phyloP scores from a whole-genome alignment of 2,329 filamentous ascomycete genomes.

The Dryadomyces quercivorus region DNA sequence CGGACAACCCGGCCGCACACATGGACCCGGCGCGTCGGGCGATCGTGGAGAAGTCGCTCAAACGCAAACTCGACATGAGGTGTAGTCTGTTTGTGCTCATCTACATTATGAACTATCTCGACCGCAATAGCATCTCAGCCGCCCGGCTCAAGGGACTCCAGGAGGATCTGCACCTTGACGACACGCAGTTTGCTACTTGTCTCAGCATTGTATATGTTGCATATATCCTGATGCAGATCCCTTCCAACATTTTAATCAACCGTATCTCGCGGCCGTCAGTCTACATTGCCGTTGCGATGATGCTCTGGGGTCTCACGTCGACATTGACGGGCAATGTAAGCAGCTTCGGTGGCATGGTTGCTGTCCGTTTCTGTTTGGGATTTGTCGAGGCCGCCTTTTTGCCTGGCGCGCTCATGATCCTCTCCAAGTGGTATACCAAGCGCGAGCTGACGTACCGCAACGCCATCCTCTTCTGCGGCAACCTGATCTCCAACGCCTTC shows the following conservation, averaged over 20 bases:
- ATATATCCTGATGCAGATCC: conserved; percentile 6
- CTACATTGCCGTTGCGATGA: conserved; percentile 7
- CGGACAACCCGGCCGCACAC: not conserved
- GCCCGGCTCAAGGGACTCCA: conserved; percentile 18
- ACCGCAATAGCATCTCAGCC: conserved; percentile 20
- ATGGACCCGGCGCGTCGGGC: not conserved
- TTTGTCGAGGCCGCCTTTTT: conserved; percentile 6
- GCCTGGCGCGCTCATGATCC: conserved; percentile 39
- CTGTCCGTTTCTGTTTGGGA: conserved; percentile 4
- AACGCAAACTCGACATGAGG: conserved; percentile 46
- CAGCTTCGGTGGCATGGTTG: not conserved
- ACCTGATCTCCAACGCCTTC: conserved; percentile 9
- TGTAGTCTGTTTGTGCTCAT: conserved; percentile 7
- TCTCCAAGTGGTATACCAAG: conserved; percentile 12
- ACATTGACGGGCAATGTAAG: not conserved
- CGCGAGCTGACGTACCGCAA: conserved; percentile 12
- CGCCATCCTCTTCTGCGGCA: conserved; percentile 13
- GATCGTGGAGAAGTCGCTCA: conserved; percentile 38
- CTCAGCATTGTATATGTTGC: conserved; percentile 5
- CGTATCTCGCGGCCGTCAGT: not conserved
- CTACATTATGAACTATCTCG: conserved; percentile 10
- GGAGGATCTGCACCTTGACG: conserved; percentile 2
- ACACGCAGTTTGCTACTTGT: conserved; percentile 3
- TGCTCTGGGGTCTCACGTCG: conserved; percentile 4
- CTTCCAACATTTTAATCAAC: conserved; percentile 1